Conservation (phyloP, 2,329 filamentous ascomycete genomes). For the Cytospora piceae region DNA sequence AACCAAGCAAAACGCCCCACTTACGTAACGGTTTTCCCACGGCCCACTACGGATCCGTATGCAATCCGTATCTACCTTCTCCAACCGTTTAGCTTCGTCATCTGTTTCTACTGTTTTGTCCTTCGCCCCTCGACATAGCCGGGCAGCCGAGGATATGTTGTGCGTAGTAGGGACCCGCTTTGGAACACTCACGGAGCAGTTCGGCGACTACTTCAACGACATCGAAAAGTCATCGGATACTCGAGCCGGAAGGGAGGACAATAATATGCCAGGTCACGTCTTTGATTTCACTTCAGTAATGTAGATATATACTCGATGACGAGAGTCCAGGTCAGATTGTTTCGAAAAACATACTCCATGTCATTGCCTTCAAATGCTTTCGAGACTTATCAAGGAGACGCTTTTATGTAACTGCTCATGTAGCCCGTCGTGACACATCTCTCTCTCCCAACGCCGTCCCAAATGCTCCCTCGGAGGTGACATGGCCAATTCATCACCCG, state of each 20-base stretch:
- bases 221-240: too few relatives aligned
- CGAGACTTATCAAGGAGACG: not conserved
- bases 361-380: not conserved
- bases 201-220: too few relatives aligned
- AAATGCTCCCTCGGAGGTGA: not conserved
- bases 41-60: constrained; percentile 1
- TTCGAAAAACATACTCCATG: not conserved
- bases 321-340: not conserved
- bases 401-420: not conserved
- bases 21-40: constrained; percentile 13
- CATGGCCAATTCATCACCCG: not conserved
- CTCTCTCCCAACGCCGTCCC: not conserved
- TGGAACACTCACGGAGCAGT: too few relatives aligned
- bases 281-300: too few relatives aligned
- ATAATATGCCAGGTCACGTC: too few relatives aligned
- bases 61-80: not conserved
- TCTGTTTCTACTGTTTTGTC: not conserved
- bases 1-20: not conserved
- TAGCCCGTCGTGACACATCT: not conserved
- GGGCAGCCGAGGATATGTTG: not conserved
- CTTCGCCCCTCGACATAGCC: not conserved
- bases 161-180: too few relatives aligned
- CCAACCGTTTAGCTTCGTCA: constrained; percentile 6
- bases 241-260: too few relatives aligned
- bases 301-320: too few relatives aligned